Conservation (phyloP, 164 flowering plant species). For the Vitis amurensis region DNA sequence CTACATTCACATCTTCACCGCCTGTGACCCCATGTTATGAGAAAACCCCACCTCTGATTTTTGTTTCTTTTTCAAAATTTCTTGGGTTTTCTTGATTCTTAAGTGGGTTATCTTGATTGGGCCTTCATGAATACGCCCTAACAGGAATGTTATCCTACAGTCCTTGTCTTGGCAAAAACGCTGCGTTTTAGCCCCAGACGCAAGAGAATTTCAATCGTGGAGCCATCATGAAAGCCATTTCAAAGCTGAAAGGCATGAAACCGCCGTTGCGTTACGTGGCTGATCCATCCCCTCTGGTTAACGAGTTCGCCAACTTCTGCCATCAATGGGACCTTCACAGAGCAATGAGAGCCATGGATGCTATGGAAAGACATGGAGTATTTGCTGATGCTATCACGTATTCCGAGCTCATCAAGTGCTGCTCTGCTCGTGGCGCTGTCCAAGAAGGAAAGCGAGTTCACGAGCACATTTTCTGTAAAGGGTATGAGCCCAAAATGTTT, state of each 20-base stretch:
- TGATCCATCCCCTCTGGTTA: constrained; percentile 25
- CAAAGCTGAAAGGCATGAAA: not conserved
- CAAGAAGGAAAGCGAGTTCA: constrained; percentile 52
- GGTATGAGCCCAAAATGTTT: constrained; percentile 55
- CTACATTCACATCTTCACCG: not conserved
- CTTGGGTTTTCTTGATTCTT: no score
- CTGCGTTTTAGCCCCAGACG: not conserved
- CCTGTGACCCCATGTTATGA: no score
- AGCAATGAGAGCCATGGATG: constrained; percentile 57
- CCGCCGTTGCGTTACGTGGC: not conserved
- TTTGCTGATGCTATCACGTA: constrained; percentile 62
- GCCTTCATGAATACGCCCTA: no score
- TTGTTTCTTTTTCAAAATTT: no score
- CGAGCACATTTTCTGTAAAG: constrained; percentile 58
- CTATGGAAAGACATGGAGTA: constrained; percentile 46
- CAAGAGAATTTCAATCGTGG: not conserved
- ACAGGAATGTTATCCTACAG: no score
- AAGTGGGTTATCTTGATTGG: no score
- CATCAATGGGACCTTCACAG: constrained; percentile 55
- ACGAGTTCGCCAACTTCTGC: constrained; percentile 59
- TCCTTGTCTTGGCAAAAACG: no score
- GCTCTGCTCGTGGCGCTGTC: constrained; percentile 48
- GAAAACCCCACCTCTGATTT: no score
- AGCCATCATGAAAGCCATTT: not conserved
- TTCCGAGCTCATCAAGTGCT: constrained; percentile 73